Conservation (phyloP, 176 grass and related monocot genomes). For the Cenchrus americanus region DNA sequence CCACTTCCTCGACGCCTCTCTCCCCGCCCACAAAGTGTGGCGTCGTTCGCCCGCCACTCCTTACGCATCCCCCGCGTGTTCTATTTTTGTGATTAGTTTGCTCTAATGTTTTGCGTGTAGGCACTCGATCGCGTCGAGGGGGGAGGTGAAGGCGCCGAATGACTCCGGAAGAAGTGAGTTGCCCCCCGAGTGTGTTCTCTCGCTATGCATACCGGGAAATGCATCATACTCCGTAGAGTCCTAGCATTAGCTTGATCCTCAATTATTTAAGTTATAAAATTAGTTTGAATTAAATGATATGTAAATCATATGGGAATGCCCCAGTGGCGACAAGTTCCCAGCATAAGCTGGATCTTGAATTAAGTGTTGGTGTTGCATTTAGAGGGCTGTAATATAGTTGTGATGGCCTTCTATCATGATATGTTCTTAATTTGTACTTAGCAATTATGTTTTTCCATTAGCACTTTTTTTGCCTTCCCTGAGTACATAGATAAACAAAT, state of each 20-base stretch:
- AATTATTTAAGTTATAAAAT: too few relatives aligned
- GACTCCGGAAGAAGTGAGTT: constrained; percentile 87
- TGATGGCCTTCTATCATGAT: too few relatives aligned
- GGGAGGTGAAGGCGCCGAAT: constrained; percentile 72
- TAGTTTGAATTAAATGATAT: too few relatives aligned
- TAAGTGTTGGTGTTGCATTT: too few relatives aligned
- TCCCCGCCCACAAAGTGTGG: constrained; percentile 69
- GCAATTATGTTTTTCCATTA: too few relatives aligned
- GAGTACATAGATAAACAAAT: too few relatives aligned
- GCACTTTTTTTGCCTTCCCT: too few relatives aligned
- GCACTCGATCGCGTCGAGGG: constrained; percentile 88
- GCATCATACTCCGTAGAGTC: neutral
- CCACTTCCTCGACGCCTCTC: constrained; percentile 89
- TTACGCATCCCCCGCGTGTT: neutral
- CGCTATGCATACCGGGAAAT: constrained; percentile 25
- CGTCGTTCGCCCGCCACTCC: neutral
- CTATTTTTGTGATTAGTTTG: neutral
- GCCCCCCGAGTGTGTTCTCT: neutral
- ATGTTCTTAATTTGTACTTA: too few relatives aligned
- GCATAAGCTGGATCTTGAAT: too few relatives aligned
- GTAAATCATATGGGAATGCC: too few relatives aligned
- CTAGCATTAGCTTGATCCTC: neutral
- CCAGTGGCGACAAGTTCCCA: too few relatives aligned
- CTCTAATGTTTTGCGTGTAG: constrained; percentile 41
- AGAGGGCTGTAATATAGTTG: too few relatives aligned